Evolutionary conservation across 164 flowering plant species (phyloP).

Genomic region (Tetracentron sinense): DNA sequence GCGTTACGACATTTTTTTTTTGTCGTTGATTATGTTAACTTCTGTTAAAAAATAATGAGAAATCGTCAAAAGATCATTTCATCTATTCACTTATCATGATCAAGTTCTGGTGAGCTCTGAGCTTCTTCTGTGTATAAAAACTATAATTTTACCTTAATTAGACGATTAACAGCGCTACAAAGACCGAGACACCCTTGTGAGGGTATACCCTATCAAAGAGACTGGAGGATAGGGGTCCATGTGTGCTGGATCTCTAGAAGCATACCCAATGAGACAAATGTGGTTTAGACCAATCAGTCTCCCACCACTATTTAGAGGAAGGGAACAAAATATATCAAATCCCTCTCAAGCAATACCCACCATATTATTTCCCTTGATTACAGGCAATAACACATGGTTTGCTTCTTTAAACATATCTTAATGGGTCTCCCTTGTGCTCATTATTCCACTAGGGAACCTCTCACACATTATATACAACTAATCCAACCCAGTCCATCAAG

Average conservation of each 20-base stretch:
- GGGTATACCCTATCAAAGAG: not conserved
- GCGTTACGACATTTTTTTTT: too few relatives aligned
- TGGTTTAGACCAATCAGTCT: constrained; percentile 1
- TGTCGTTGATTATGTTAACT: too few relatives aligned
- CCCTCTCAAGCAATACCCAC: constrained; percentile 14
- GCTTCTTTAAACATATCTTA: constrained; percentile 22
- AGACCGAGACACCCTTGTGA: not conserved
- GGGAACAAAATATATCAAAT: constrained; percentile 23
- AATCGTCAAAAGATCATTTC: too few relatives aligned
- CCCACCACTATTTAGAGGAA: constrained; percentile 1
- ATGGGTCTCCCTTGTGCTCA: constrained; percentile 13
- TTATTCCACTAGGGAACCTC: constrained; percentile 20
- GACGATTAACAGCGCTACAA: not conserved
- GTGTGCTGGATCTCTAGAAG: constrained; percentile 11
- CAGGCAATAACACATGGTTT: constrained; percentile 50
- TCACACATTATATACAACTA: not conserved
- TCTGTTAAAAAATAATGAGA: too few relatives aligned
- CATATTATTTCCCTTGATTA: constrained; percentile 22
- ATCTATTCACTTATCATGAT: too few relatives aligned
- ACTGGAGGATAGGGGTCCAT: constrained; percentile 7
- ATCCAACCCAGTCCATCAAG: constrained; percentile 5
- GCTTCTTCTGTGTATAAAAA: not conserved
- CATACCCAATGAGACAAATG: constrained; percentile 15
- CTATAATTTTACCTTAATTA: not conserved
- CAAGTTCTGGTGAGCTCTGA: not conserved